Base-by-base conservation (phyloP, 257 asterid genomes). In the Voacanga thouarsii region DNA sequence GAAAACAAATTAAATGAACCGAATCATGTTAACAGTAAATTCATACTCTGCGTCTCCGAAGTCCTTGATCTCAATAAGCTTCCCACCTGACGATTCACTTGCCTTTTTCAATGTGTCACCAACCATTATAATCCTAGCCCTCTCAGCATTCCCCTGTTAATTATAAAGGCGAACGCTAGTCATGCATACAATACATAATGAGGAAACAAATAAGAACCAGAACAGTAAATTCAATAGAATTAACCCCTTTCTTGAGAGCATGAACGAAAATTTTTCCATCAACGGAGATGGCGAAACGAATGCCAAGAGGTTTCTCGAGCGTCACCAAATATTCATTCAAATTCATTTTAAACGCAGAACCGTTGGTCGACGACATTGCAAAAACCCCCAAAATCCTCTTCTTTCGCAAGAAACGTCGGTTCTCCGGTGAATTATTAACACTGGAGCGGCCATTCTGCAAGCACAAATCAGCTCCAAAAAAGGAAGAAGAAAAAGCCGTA, bases 181-280 rank as follows among this genome's bases (percentile, higher is more conserved):
- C 55, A n/a, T 30, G 33, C 67, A 39, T n/a, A 21, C 23, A 74
- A 37, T 41, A 14, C 69, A 23, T 12, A 21, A 24, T 12, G 56
- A n/a, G 23, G 47, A 7, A 41, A 60, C 49, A 50, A 51, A 1
- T 0, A 50, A 81, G 15, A 19, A 43, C 7, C 21, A 37, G n/a
- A 19, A 59, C 5, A 63, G 12, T 1, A 21, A 68, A 41, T 68
- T 68, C 19, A 23, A 68, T 41, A n/a, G 50, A 68, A 72, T 61
- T 81, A 44, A 95, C 99, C 96, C 98, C 99, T 86, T 93, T 95
- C 77, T 83, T 92, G 75, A 95, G 97, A 71, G 98, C 95, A 80
- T 91, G 97, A 66, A 95, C 98, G 74, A 91, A 90, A 72, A 95
- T 76, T 74, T 87, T 93, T 10, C 99, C 99, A 33, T 95, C 98